Base-by-base conservation (phyloP, 352 stramenopile genomes). In the Elongisporangium anandrum region DNA sequence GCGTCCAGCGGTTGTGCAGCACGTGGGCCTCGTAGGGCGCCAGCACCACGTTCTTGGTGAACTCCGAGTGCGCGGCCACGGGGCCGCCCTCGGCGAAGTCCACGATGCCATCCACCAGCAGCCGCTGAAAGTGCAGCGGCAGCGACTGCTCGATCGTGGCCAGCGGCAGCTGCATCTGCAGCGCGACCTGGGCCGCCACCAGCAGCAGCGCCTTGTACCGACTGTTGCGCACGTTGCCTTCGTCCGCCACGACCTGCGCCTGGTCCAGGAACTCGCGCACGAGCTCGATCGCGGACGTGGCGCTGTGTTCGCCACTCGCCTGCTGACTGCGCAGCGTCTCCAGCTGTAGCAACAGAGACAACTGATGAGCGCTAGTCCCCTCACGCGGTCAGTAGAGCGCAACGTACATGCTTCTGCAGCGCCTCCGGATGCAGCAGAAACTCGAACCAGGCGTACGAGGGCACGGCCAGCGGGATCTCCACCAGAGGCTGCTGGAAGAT, bases 181-280 rank as follows among this genome's bases (percentile, higher is more conserved):
- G 60, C n/a, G 75, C 79, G 22, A 92, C 85, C 53, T 91, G 79
- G 2, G 85, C 85, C 13, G 85, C 85, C 19, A 92, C 56, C n/a
- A 81, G 75, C 45, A 90, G 65, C 58, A 94, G 59, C 22, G 78
- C 81, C 39, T 71, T 72, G 67, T 92, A 89, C 26, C 85, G 75
- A 50, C 90, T 85, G 68, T 91, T 89, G 61, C 81, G 78, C 26
- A 73, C 68, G 61, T 91, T 83, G 50, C 82, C 79, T 62, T 93
- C 81, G 62, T 90, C 73, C 2, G 85, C 79, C 12, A 91, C 83
- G 24, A 93, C 78, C 67, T 94, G 81, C 60, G 81, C 85, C 57
- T 94, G 85, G 65, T 91, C 80, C 23, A 94, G 69, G 64, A 94
- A 90, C 66, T 94, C 85, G 39, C 83, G 83, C 57, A 92, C 75